Base-by-base conservation (phyloP, 176 grass and related monocot species). In the Pharus latifolius region DNA sequence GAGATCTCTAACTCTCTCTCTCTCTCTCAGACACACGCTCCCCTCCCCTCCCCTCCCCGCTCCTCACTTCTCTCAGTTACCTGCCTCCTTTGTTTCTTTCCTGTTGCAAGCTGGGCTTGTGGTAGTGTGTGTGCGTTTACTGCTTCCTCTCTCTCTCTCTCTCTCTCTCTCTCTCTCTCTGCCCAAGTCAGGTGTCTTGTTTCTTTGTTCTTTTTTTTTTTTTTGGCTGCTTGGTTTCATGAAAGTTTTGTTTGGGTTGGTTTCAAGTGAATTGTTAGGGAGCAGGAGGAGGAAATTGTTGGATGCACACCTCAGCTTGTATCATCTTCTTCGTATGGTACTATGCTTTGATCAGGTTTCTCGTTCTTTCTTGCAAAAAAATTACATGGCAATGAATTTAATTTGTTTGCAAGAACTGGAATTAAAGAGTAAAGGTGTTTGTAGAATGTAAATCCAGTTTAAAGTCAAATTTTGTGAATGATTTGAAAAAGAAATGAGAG, bases 1-100 rank as follows among this genome's bases (percentile, higher is more conserved):
- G 32, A 60, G 69, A 69, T 78, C 73, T 75, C 48, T n/a, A n/a
- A n/a, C n/a, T 45, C 60, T 65, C 38, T 43, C 63, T 11, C n/a
- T 13, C 34, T 27, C 49, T 46, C 71, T 54, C 19, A 44, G 60
- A n/a, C 24, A 16, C 43, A 47, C 60, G 4, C 40, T 9, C 23
- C 56, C 5, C 25, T 17, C 20, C 44, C 22, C 11, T 57, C 25
- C 12, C 6, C 45, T 38, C 41, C 42, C 73, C 29, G 30, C 19
- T 1, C 4, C 15, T 48, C 10, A 49, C 10, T 11, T 19, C 20
- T 40, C 20, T 37, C 30, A 46, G 46, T 35, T 12, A 63, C 40
- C 42, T 74, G 43, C 76, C 61, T 47, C 10, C 41, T 57, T 16
- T 47, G 23, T 10, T n/a, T 43, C 31, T 38, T 14, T 54, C 17